These are phyloP conservation scores for Sorghum bicolor DNA, from an alignment of 176 grass and related monocot genomes.

Conservation along the genomic window Sorghum_bicolor_NCBIv3 NC_012871.2:73668001-73668500, in stretches of 20 bases:
- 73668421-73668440: constrained; percentile 9
- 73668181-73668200: not conserved
- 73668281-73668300: not conserved
- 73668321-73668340: not conserved
- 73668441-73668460: not conserved
- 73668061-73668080: no score
- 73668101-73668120: no score
- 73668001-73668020: no score
- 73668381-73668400: not conserved
- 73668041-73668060: no score
- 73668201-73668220: not conserved
- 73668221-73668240: not conserved
- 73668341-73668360: not conserved
- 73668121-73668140: no score
- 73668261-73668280: not conserved
- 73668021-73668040: no score
- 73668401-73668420: not conserved
- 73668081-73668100: no score
- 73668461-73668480: constrained; percentile 4
- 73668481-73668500: constrained; percentile 2
- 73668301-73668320: not conserved
- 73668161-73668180: not conserved
- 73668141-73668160: not conserved
- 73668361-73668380: constrained; percentile 9
- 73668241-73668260: not conserved